Evolutionary conservation across 768 basidiomycete genomes (phyloP), one percentile per base, ranked within the genome.

Genomic region (Pulveroboletus sp.): DNA sequence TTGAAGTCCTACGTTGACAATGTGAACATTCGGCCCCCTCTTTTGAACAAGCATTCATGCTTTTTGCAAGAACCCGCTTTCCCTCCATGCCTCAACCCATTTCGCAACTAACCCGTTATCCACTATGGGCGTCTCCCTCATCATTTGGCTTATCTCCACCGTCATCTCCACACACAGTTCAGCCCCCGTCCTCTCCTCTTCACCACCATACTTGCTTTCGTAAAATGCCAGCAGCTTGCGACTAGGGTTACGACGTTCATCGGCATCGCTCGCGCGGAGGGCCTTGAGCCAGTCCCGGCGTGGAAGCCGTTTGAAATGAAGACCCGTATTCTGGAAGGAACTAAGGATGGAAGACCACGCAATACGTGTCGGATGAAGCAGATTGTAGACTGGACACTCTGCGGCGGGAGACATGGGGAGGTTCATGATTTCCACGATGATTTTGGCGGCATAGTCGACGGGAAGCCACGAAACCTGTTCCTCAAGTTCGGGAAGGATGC

Each of bases 381-480:
- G 20, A 12, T 65, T 49, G 35, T 55, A 64, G 14, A 66, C 59
- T 10, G 56, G 58, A 16, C 58, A 63, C 8, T 44, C 43, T 7
- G 8, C 27, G 12, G 32, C 11, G 10, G 40, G 13, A 14, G n/a
- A 8, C 5, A 31, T 33, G 27, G 55, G 46, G 12, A 56, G 42
- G 1, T 39, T 43, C 5, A 75, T 64, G 43, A 81, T 67, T 49
- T 82, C 77, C 32, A 67, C 54, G 51, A 81, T 77, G n/a, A 69
- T 71, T 25, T 64, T 64, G 8, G 72, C 79, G 1, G 79, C 79
- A 45, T 66, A 69, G 64, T 82, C 72, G 44, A 80, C 77, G 0
- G 80, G 78, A 1, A 82, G 67, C 78, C 79, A 81, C 1, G 75
- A 54, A n/a, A 61, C 56, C 4, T 21, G 60, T 58, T 75, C 71